These are phyloP conservation scores for Ampelomyces quisqualis DNA, from an alignment of 2,329 filamentous ascomycete species.

Conservation along the genomic window DNA sequence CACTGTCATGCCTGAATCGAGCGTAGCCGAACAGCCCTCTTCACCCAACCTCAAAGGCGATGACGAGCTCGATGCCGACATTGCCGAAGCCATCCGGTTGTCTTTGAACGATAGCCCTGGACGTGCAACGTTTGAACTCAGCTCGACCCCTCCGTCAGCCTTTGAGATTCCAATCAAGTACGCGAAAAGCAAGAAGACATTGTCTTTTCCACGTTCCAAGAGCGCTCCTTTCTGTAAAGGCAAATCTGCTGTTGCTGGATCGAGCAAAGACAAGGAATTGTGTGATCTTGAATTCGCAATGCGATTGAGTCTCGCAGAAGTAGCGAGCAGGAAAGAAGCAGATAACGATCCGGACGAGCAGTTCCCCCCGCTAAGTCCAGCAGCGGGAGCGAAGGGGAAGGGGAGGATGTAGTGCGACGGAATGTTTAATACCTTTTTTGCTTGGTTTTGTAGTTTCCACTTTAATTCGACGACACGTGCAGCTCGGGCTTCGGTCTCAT, in stretches of 20 bases:
- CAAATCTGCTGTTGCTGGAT: conserved; percentile 34
- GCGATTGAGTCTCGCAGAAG: conserved; percentile 62
- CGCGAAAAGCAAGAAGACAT: conserved; percentile 42
- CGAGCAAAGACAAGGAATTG: conserved; percentile 48
- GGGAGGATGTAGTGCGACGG: conserved; percentile 21
- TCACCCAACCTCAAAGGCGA: conserved; percentile 42
- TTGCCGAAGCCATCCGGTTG: conserved; percentile 64
- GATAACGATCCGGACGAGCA: conserved; percentile 19
- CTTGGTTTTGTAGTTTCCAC: neutral
- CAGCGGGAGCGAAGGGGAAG: conserved; percentile 28
- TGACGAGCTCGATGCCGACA: conserved; percentile 57
- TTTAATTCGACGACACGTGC: no score
- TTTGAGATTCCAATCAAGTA: conserved; percentile 52
- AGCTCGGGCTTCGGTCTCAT: no score
- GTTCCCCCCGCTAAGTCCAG: conserved; percentile 36
- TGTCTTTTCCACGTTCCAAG: conserved; percentile 21
- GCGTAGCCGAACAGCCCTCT: conserved; percentile 26
- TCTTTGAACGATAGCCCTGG: conserved; percentile 41
- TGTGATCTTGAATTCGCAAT: conserved; percentile 63
- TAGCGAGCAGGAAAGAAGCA: conserved; percentile 50
- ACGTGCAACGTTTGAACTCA: conserved; percentile 11
- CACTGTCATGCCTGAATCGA: conserved; percentile 39
- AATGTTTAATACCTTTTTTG: neutral
- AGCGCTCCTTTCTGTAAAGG: conserved; percentile 32
- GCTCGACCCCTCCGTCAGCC: conserved; percentile 13